These are phyloP conservation scores for Trametes pubescens DNA, from an alignment of 1,284 basidiomycete genomes.

Conservation along the genomic window DNA sequence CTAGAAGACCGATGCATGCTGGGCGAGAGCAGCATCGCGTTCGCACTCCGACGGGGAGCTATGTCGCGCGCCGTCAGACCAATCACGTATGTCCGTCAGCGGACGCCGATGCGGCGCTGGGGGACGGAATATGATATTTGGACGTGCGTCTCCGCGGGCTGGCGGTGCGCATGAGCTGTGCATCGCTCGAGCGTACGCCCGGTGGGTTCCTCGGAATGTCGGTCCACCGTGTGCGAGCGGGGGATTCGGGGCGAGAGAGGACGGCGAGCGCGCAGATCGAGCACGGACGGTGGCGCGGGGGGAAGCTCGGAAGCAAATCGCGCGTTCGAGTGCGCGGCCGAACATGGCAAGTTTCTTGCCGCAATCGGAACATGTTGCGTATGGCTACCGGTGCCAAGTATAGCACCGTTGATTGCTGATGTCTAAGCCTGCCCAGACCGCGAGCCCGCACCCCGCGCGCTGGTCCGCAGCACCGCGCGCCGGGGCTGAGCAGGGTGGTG, in stretches of 20 bases:
- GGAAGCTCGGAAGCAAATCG: slow-evolving; percentile 29
- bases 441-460: not conserved
- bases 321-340: slow-evolving; percentile 15
- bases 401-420: slow-evolving; percentile 32
- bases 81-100: slow-evolving; percentile 22
- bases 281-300: slow-evolving; percentile 20
- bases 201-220: not conserved
- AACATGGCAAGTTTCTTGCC: slow-evolving; percentile 32
- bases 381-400: slow-evolving; percentile 33
- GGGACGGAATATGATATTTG: slow-evolving; percentile 14
- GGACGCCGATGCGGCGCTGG: slow-evolving; percentile 13
- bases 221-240: not conserved
- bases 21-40: not conserved
- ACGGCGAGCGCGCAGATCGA: slow-evolving; percentile 19
- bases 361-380: slow-evolving; percentile 26
- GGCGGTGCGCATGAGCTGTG: not conserved
- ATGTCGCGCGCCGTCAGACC: slow-evolving; percentile 10
- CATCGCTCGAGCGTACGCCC: not conserved
- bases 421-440: slow-evolving; percentile 22
- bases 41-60: slow-evolving; percentile 16
- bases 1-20: not conserved
- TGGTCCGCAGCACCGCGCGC: slow-evolving; percentile 21
- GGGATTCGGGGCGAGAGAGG: slow-evolving; percentile 9
- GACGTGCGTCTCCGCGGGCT: slow-evolving; percentile 7
- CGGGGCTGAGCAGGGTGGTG: not conserved